Evolutionary conservation across 805 yeast species (phyloP).

Genomic region (Kuraishia piskuri): DNA sequence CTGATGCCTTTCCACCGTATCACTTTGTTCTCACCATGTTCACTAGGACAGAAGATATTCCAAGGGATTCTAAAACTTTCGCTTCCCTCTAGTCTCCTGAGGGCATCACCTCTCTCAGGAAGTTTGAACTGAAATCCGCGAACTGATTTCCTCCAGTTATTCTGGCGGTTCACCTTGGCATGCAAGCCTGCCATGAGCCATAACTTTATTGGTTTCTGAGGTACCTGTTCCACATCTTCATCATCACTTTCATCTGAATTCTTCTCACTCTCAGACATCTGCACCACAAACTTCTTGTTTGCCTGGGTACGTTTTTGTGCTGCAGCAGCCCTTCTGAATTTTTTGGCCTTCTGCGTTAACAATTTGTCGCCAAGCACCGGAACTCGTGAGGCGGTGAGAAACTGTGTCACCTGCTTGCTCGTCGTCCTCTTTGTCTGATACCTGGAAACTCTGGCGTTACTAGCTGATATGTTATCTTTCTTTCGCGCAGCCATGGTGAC

Average conservation of each 20-base stretch:
- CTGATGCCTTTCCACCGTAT: slow-evolving; percentile 20
- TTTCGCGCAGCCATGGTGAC: neutral
- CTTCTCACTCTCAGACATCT: neutral
- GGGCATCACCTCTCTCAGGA: slow-evolving; percentile 13
- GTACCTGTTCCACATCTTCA: neutral
- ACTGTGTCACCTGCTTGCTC: neutral
- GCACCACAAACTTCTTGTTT: neutral
- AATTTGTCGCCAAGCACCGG: neutral
- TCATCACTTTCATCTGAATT: neutral
- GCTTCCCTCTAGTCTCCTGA: slow-evolving; percentile 8
- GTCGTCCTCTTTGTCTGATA: neutral
- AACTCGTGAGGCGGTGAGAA: neutral
- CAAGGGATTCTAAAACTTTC: slow-evolving; percentile 23
- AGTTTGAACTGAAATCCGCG: slow-evolving; percentile 10
- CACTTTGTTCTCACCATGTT: slow-evolving; percentile 12
- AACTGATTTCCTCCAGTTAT: neutral
- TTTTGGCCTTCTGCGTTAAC: neutral
- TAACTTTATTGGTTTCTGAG: slow-evolving; percentile 7
- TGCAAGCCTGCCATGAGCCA: slow-evolving; percentile 15
- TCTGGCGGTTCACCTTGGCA: slow-evolving; percentile 7
- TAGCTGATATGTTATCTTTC: neutral
- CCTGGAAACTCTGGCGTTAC: neutral
- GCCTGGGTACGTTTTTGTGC: neutral
- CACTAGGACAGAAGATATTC: slow-evolving; percentile 23
- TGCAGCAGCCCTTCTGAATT: neutral